Conservation (phyloP, 176 grass and related monocot genomes). For the Miscanthus lutarioriparius region DNA sequence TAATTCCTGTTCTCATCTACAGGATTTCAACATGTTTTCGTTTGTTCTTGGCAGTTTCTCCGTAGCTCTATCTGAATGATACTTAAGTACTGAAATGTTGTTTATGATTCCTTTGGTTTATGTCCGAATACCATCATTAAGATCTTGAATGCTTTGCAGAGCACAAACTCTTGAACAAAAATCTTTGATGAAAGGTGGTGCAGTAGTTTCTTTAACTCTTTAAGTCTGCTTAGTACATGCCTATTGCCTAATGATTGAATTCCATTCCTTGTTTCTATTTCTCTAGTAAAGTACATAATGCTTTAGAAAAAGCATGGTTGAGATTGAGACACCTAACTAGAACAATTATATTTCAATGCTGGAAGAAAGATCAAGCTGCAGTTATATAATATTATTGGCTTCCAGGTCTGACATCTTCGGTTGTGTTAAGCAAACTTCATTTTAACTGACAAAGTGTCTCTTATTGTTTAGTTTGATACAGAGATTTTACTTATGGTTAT, state of each 20-base stretch:
- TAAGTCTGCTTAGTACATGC: neutral
- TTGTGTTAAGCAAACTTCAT: neutral
- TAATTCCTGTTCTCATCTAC: neutral
- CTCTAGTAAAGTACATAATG: neutral
- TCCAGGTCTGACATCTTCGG: neutral
- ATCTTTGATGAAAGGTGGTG: neutral
- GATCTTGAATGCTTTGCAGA: neutral
- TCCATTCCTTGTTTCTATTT: neutral
- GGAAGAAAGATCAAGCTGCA: neutral
- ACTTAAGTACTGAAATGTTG: neutral
- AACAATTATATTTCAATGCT: neutral
- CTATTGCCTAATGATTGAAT: neutral
- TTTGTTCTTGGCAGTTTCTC: neutral
- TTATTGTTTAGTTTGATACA: slow-evolving; percentile 19
- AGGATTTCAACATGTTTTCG: too few relatives aligned
- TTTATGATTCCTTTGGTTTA: neutral
- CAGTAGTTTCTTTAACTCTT: slow-evolving; percentile 1
- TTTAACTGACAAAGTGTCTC: neutral
- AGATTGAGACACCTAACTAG: neutral
- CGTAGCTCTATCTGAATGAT: neutral
- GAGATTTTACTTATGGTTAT: slow-evolving; percentile 15
- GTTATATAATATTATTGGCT: slow-evolving; percentile 16
- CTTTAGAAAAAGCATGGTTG: neutral
- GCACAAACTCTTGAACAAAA: neutral
- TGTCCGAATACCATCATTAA: neutral